Evolutionary conservation across 805 yeast species (phyloP), one percentile per base, ranked within the genome.

Genomic region (Saturnispora mendoncae): DNA sequence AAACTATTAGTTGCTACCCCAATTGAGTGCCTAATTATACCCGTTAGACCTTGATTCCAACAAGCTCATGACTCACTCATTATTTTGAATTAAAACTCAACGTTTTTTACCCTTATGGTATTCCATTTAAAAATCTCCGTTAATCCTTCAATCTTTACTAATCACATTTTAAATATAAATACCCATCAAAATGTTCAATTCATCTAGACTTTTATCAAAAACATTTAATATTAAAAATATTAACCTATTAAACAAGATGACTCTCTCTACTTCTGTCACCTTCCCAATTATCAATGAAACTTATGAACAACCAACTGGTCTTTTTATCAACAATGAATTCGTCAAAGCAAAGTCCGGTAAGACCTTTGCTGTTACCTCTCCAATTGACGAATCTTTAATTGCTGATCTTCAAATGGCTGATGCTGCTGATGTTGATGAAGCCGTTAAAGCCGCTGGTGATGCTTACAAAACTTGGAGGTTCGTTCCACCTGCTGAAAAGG

Each of bases 241-340:
- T 14, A 29, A 14, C 13, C 14, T 29, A 25, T 15, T 30, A 23
- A 21, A 41, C 14, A 46, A 27, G 32, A 47, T 47, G 50, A 14
- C 46, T n/a, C 25, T 19, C 7, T 47, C 41, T 26, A 41, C 55
- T 19, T 50, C 57, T 17, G 58, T 74, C 42, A 69, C 64, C 23
- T 66, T 83, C 51, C 95, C 94, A 49, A 82, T 81, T 54, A 95
- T 95, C 33, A 64, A 44, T 26, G 46, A 55, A 39, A 54, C 67
- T 26, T 74, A 74, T 47, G 71, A 70, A 46, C 80, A 74, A 60
- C 80, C 80, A 51, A 71, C 76, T 25, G 80, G 79, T 51, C 60
- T 74, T 54, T 74, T 72, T 64, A 74, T 74, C 52, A 72, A 73
- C 62, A 74, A 74, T 53, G 76, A 74, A 55, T 74, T 71, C 49